These are phyloP conservation scores for Microcos paniculata DNA, from an alignment of 345 rosid species.

Conservation along the genomic window DNA sequence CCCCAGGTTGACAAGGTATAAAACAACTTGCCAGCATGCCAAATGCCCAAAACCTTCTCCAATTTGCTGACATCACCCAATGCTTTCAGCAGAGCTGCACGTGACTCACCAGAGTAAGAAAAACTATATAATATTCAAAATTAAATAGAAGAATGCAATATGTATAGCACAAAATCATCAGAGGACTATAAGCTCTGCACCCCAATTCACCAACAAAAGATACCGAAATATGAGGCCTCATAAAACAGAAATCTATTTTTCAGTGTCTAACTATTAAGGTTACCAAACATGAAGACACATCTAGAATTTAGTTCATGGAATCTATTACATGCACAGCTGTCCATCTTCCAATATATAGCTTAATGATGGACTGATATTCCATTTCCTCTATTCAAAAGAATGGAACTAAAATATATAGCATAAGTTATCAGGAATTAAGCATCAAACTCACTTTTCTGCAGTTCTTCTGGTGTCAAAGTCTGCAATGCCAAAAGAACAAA, in stretches of 20 bases:
- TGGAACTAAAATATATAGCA: not conserved
- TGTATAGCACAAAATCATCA: not conserved
- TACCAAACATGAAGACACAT: not conserved
- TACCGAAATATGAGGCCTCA: not conserved
- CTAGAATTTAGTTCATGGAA: not conserved
- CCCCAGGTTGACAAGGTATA: constrained; percentile 88
- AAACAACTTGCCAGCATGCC: constrained; percentile 88
- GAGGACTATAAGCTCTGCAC: not conserved
- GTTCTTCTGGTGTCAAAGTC: constrained; percentile 74
- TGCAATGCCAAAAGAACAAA: constrained; percentile 42
- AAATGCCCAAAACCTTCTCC: constrained; percentile 67
- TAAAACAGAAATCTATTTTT: not conserved
- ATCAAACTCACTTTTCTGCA: constrained; percentile 67
- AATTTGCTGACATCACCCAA: constrained; percentile 60
- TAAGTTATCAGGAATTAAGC: not conserved
- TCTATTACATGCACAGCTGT: not conserved
- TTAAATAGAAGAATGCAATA: not conserved
- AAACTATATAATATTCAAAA: not conserved
- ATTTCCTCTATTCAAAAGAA: not conserved
- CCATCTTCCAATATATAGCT: not conserved
- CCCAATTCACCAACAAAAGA: not conserved
- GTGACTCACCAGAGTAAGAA: constrained; percentile 10
- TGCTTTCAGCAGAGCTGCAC: constrained; percentile 71
- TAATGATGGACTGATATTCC: not conserved
- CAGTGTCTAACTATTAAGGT: not conserved